Conservation (phyloP, 495 filamentous ascomycete species). For the Coniosporium apollinis region DNA sequence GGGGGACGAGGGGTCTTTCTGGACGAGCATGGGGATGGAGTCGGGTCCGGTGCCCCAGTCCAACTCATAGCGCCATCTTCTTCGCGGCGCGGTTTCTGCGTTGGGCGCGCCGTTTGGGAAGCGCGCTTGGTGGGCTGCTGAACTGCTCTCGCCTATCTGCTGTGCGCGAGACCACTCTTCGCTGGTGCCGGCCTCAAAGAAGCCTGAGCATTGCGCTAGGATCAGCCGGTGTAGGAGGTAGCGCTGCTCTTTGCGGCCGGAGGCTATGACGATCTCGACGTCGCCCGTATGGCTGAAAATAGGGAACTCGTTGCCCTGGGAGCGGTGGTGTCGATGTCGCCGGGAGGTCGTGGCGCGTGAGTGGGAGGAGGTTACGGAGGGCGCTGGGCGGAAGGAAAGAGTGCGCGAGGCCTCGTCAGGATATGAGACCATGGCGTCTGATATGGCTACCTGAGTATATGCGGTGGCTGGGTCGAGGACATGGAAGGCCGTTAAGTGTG, state of each 20-base stretch:
- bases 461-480: no score
- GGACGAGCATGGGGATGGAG: conserved; percentile 76
- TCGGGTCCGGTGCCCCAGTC: conserved; percentile 54
- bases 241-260: conserved; percentile 52
- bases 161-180: conserved; percentile 60
- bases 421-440: conserved; percentile 50
- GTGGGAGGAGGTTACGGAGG: conserved; percentile 44
- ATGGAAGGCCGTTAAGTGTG: no score
- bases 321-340: conserved; percentile 58
- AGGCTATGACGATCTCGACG: conserved; percentile 61
- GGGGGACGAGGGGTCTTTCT: conserved; percentile 30
- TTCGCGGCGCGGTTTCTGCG: conserved; percentile 28
- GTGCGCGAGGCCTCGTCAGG: conserved; percentile 43
- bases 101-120: conserved; percentile 5
- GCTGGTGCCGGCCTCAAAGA: conserved; percentile 79
- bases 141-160: conserved; percentile 16
- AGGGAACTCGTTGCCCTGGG: conserved; percentile 82
- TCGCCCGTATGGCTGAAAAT: conserved; percentile 80
- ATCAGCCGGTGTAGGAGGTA: conserved; percentile 79
- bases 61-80: conserved; percentile 72
- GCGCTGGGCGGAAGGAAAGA: conserved; percentile 33
- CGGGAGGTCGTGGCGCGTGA: conserved; percentile 40
- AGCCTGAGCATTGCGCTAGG: conserved; percentile 73
- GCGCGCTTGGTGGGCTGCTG: conserved; percentile 1
- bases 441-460: no score